A percentile compares a stretch with the other conserved stretches of the same genome.
Conservation (phyloP, 2,329 filamentous ascomycete genomes). For the Pseudogymnoascus pannorum region DNA sequence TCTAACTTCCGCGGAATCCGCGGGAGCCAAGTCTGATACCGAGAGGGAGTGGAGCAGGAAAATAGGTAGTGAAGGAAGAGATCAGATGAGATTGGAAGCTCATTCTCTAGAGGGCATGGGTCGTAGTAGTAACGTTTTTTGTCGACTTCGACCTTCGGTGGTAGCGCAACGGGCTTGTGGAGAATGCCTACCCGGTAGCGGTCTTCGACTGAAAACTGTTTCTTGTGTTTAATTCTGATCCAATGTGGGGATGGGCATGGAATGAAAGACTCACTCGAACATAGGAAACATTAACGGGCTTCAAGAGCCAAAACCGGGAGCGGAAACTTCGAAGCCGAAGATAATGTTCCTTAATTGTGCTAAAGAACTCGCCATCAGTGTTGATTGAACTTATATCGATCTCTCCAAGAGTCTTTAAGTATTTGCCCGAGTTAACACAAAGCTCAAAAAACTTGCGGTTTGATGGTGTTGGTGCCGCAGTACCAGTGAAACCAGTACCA, state of each 20-base stretch:
- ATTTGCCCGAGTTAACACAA: background rate
- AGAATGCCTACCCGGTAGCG: constrained; percentile 14
- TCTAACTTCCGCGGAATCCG: constrained; percentile 8
- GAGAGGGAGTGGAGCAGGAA: constrained; percentile 4
- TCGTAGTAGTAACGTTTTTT: constrained; percentile 13
- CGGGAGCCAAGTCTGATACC: constrained; percentile 10
- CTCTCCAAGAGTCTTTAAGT: background rate
- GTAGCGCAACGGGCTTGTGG: constrained; percentile 13
- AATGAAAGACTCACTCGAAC: constrained; percentile 11
- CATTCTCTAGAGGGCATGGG: constrained; percentile 11
- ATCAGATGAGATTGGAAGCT: constrained; percentile 11
- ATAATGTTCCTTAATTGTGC: constrained; percentile 6
- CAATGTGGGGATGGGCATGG: background rate
- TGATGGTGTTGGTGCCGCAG: background rate
- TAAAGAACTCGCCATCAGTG: background rate
- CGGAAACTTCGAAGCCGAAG: constrained; percentile 11
- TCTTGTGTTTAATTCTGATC: background rate
- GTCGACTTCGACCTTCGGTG: constrained; percentile 12
- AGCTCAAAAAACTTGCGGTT: background rate
- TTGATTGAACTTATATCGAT: background rate
- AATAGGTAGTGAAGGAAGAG: constrained; percentile 13
- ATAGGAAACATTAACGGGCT: constrained; percentile 11
- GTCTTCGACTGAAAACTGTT: constrained; percentile 13
- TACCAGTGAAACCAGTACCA: background rate
- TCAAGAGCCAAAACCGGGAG: constrained; percentile 14